phyloP scores from a whole-genome alignment of 2,329 filamentous ascomycete species.

The Clonostachys solani region DNA sequence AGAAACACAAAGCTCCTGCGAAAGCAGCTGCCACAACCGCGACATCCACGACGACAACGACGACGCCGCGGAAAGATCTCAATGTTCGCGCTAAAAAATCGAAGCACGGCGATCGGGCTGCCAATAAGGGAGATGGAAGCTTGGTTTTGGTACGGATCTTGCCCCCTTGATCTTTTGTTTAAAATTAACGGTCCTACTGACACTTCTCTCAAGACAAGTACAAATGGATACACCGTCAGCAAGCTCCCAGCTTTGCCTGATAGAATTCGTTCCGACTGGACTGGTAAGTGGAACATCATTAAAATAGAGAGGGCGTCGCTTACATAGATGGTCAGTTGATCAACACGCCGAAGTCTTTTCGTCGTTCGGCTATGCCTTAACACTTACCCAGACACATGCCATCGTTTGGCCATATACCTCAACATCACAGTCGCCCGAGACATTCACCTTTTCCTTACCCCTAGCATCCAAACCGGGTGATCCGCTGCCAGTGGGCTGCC shows the following conservation, averaged over 20 bases:
- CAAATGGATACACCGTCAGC: constrained; percentile 78
- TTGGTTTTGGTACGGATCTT: constrained; percentile 52
- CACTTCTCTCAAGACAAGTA: constrained; percentile 61
- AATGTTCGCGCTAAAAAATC: constrained; percentile 58
- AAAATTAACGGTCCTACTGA: constrained; percentile 5
- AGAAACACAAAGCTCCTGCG: background rate
- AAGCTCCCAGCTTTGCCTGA: constrained; percentile 81
- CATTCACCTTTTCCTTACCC: constrained; percentile 76
- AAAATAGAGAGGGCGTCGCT: background rate
- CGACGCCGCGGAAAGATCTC: constrained; percentile 45
- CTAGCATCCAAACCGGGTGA: constrained; percentile 65
- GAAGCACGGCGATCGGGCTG: constrained; percentile 55
- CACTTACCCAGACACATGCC: constrained; percentile 76
- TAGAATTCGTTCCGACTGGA: constrained; percentile 62
- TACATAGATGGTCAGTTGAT: constrained; percentile 35
- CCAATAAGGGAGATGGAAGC: constrained; percentile 63
- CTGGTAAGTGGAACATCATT: constrained; percentile 45
- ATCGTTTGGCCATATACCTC: constrained; percentile 86
- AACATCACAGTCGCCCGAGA: constrained; percentile 65
- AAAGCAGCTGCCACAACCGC: too few relatives aligned
- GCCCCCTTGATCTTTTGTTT: constrained; percentile 2
- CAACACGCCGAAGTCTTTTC: constrained; percentile 65
- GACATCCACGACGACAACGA: background rate
- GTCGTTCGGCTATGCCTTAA: constrained; percentile 69
- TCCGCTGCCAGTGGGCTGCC: constrained; percentile 74